These are phyloP conservation scores for Pseudogymnoascus sp. DNA, from an alignment of 2,329 filamentous ascomycete species.

Conservation along the genomic window DNA sequence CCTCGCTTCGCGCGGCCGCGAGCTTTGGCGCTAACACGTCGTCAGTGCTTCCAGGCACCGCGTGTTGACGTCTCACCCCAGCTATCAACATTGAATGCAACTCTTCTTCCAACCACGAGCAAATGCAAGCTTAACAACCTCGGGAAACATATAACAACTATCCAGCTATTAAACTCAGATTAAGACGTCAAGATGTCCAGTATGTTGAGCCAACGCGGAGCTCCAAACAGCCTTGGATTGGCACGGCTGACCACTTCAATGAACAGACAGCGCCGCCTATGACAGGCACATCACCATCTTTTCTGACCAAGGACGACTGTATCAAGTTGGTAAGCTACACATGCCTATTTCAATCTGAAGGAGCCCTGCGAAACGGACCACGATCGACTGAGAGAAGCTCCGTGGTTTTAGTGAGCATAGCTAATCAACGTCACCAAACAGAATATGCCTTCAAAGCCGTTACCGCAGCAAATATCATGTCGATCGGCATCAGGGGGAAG, in stretches of 20 bases:
- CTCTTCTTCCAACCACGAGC: background rate
- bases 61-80: conserved; percentile 10
- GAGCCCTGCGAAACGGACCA: background rate
- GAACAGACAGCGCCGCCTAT: conserved; percentile 73
- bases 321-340: conserved; percentile 86
- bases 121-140: conserved; percentile 1
- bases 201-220: conserved; percentile 20
- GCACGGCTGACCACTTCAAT: conserved; percentile 19
- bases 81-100: conserved; percentile 6
- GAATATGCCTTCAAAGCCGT: conserved; percentile 99
- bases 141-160: background rate
- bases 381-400: background rate
- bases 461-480: conserved; percentile 98
- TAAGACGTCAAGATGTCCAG: conserved; percentile 30
- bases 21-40: conserved; percentile 8
- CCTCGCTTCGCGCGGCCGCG: conserved; percentile 9
- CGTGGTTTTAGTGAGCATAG: conserved; percentile 2
- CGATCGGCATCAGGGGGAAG: conserved; percentile 91
- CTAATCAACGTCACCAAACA: conserved; percentile 33
- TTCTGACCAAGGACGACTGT: conserved; percentile 94
- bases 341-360: background rate
- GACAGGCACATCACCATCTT: conserved; percentile 99
- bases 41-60: conserved; percentile 7
- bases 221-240: conserved; percentile 1
- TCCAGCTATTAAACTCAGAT: background rate